These are phyloP conservation scores for Juncus inflexus DNA, from an alignment of 176 grass and related monocot genomes.

Conservation along the genomic window DNA sequence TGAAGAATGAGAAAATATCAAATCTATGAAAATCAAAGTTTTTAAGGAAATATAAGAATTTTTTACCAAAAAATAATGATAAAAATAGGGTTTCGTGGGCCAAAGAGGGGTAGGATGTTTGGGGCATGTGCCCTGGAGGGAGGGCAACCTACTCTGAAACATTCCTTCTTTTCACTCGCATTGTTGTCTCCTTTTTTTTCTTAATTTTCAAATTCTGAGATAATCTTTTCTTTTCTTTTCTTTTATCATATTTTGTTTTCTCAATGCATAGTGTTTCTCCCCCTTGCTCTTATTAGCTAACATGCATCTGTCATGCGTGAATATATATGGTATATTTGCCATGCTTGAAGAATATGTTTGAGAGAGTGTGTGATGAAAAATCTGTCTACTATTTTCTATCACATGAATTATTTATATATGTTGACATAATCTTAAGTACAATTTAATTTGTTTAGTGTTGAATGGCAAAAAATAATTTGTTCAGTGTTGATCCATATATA, in stretches of 20 bases:
- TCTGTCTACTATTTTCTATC: background rate
- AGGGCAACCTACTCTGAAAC: conserved; percentile 32
- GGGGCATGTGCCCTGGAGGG: conserved; percentile 34
- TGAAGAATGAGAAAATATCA: no score
- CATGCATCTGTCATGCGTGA: conserved; percentile 16
- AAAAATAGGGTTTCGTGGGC: conserved; percentile 8
- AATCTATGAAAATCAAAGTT: background rate
- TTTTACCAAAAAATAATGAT: background rate
- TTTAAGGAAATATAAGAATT: conserved; percentile 1
- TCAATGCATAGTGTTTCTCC: conserved; percentile 26
- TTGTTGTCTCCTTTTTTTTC: conserved; percentile 11
- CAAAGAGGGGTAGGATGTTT: conserved; percentile 22
- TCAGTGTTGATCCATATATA: no score
- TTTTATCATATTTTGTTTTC: conserved; percentile 1
- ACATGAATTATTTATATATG: no score
- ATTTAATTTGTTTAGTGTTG: no score
- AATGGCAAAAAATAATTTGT: no score
- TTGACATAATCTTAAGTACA: no score
- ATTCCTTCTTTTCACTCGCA: conserved; percentile 15
- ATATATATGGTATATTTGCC: conserved; percentile 13
- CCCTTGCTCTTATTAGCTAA: conserved; percentile 14
- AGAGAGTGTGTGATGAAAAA: background rate
- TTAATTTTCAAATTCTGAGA: background rate
- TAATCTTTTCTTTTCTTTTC: background rate
- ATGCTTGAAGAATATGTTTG: conserved; percentile 22